Evolutionary conservation across 202 grass and related monocot species (phyloP).

Genomic region (Carex arenaria): DNA sequence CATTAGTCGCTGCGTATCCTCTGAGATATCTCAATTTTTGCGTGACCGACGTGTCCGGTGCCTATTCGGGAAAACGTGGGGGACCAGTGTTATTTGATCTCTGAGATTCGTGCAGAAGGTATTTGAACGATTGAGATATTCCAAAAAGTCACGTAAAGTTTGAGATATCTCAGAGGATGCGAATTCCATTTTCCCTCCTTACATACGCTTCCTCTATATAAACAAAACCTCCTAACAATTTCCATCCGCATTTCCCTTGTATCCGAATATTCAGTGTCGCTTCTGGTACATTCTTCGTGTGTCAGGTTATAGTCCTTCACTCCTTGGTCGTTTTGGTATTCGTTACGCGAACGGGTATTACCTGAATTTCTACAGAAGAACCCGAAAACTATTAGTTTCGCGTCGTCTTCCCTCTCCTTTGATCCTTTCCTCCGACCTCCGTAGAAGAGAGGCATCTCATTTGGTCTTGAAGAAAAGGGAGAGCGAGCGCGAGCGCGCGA

Average conservation of each 20-base stretch:
- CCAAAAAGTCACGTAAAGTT: too few species aligned
- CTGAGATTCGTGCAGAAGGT: too few species aligned
- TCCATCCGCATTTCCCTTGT: not conserved
- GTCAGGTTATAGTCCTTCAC: not conserved
- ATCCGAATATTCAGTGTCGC: not conserved
- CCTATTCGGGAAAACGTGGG: too few species aligned
- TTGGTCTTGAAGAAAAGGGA: not conserved
- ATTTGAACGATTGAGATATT: too few species aligned
- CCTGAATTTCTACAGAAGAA: not conserved
- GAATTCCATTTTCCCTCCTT: not conserved
- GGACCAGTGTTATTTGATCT: too few species aligned
- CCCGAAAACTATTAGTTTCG: not conserved
- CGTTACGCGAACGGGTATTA: not conserved
- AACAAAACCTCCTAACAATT: not conserved
- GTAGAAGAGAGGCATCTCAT: not conserved
- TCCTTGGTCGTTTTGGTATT: not conserved
- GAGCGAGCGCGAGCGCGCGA: conserved; percentile 17
- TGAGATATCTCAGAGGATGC: too few species aligned
- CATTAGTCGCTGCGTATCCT: not conserved
- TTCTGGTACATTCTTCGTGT: not conserved
- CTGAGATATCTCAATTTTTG: too few species aligned
- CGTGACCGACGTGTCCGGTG: too few species aligned
- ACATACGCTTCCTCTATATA: not conserved
- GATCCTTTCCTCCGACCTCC: not conserved
- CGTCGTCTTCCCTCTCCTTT: not conserved